Base-by-base conservation (phyloP, 306 rosid species). In the Begonia fuchsioides region DNA sequence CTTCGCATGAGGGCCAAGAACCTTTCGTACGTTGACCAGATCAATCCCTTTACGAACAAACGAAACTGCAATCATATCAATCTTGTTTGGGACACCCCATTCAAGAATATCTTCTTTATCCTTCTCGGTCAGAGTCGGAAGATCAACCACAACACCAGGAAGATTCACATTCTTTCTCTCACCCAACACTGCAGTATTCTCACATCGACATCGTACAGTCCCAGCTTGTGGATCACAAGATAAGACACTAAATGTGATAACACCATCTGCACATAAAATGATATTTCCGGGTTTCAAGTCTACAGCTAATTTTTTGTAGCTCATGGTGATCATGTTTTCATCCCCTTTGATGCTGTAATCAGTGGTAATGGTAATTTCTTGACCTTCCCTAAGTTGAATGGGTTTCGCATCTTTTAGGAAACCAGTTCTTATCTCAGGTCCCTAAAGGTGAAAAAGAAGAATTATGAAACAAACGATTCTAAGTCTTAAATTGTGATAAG, bases 401-500 rank as follows among this genome's bases (percentile, higher is more conserved):
- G 92, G 75, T 51, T 80, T 84, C 26, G 76, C 82, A 80, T 77
- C 86, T 57, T 72, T 56, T 13, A 84, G 72, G 56, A 84, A 84
- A 57, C 94, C 94, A 43, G 94, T 84, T 16, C 94, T 78, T 66
- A 84, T 84, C 77, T 84, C 94, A 57, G 94, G 94, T 38, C 94
- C 94, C 94, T 83, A 65, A 38, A 56, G 16, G 38, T 44, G 65
- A 16, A 38, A 2, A n/a, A n/a, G n/a, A n/a, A 53, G 41, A 11
- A 50, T 52, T 40, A 51, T 44, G 8, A 6, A 18, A 20, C 11
- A 47, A 57, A 38, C 1, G 35, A 26, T 26, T 26, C 35, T 4
- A 26, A 26, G 0, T n/a, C n/a, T n/a, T n/a, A n/a, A n/a, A n/a
- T n/a, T n/a, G n/a, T n/a, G n/a, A n/a, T n/a, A n/a, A n/a, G n/a